Evolutionary conservation across 75 land plant genomes (phyloP).

Genomic region (Larix kaempferi): DNA sequence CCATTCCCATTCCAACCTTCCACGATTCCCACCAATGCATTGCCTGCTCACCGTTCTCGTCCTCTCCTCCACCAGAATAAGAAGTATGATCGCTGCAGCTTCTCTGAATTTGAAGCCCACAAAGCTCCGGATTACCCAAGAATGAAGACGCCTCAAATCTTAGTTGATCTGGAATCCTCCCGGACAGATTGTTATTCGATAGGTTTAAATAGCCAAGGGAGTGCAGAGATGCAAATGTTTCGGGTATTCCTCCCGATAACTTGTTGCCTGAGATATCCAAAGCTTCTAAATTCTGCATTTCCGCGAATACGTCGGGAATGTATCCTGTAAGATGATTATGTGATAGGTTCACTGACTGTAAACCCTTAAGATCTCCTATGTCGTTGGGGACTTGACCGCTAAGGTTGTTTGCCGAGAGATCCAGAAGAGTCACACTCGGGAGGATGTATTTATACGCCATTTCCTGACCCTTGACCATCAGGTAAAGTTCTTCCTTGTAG

Average conservation of each 20-base stretch:
- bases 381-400: slow-evolving; percentile 14
- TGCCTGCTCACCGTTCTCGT: no score
- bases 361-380: no score
- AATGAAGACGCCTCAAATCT: neutral
- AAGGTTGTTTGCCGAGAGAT: slow-evolving; percentile 53
- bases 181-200: slow-evolving; percentile 9
- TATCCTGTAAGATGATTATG: slow-evolving; percentile 11
- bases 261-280: slow-evolving; percentile 5
- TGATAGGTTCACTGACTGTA: neutral
- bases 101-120: slow-evolving; percentile 1
- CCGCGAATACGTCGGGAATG: neutral
- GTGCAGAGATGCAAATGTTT: neutral
- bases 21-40: no score
- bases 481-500: slow-evolving; percentile 28
- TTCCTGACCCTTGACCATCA: slow-evolving; percentile 44
- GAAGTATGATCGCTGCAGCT: neutral
- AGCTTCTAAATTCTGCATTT: neutral
- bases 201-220: slow-evolving; percentile 3
- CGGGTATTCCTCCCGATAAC: neutral
- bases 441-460: slow-evolving; percentile 28
- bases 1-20: no score
- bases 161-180: neutral
- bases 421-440: slow-evolving; percentile 35
- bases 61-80: no score
- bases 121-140: slow-evolving; percentile 7